Base-by-base conservation (phyloP, 495 filamentous ascomycete genomes). In the Podospora tetraspora region DNA sequence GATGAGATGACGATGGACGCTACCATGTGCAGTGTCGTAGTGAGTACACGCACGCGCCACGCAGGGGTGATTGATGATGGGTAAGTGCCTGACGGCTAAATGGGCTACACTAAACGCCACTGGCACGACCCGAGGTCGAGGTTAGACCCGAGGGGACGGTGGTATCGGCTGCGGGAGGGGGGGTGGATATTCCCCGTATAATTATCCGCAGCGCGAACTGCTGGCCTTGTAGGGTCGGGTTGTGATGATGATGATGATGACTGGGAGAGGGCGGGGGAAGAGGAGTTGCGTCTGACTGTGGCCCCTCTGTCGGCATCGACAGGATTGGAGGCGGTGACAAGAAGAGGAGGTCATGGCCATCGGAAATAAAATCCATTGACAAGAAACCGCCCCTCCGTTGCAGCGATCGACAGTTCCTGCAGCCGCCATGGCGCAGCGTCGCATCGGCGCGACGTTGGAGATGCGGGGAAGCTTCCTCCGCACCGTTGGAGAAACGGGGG, bases 381-480 rank as follows among this genome's bases (percentile, higher is more conserved):
- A 11, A 43, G 5, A 19, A 16, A 19, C 37, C 37, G 16, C 43
- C 43, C 43, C 43, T 52, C 43, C 43, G 43, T 52, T 52, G 43
- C 43, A 52, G 43, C 43, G 43, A 52, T 52, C 43, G 43, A n/a
- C 43, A 52, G 43, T 52, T 52, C 16, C 43, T 52, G 43, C 43
- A 52, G 43, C 25, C 25, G 25, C 25, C 25, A 25, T 25, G 25
- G 25, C 25, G 25, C 43, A 52, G 43, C 43, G 43, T 52, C 43
- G 43, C 43, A 52, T 52, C 43, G 43, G 19, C 4, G 34, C 16
- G 43, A n/a, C 43, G 43, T 52, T 52, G 43, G 43, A 52, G 59
- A 29, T 60, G 59, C 59, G 59, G 59, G 59, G 59, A 25, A 60
- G 59, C 59, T 60, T 21, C 59, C 59, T 60, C 59, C 59, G 59